Evolutionary conservation across 2,329 filamentous ascomycete species (phyloP).

Genomic region (Chaetomium globosum): DNA sequence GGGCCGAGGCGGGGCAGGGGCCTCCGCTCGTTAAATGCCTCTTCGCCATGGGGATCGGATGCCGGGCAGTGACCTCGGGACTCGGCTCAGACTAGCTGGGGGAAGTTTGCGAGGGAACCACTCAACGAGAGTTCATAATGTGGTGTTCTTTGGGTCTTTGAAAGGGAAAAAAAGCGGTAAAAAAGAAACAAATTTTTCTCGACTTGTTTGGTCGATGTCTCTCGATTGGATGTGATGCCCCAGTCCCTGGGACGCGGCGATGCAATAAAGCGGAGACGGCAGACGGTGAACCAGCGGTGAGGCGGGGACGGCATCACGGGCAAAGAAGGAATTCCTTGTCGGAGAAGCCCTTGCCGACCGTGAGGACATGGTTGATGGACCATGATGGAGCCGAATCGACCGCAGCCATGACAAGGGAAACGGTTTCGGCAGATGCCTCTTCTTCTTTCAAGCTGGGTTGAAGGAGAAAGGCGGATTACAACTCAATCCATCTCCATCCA

Average conservation of each 20-base stretch:
- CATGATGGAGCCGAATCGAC: background rate
- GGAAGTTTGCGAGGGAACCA: background rate
- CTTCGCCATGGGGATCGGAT: background rate
- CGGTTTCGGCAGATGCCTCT: slow-evolving; percentile 10
- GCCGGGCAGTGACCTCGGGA: background rate
- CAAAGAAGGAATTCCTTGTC: background rate
- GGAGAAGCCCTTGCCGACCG: background rate
- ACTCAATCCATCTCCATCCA: no score
- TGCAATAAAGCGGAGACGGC: slow-evolving; percentile 17
- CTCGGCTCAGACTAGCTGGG: slow-evolving; percentile 12
- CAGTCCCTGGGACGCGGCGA: slow-evolving; percentile 16
- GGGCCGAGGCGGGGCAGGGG: slow-evolving; percentile 1
- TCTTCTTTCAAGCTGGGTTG: background rate
- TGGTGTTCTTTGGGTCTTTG: background rate
- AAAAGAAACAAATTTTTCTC: background rate
- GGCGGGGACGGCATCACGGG: slow-evolving; percentile 14
- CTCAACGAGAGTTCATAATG: background rate
- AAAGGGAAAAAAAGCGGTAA: background rate
- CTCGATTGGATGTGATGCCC: slow-evolving; percentile 17
- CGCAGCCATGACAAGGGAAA: background rate
- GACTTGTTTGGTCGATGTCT: background rate
- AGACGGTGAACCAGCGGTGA: slow-evolving; percentile 20
- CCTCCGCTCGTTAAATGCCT: background rate
- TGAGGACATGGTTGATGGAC: slow-evolving; percentile 6
- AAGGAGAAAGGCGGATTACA: background rate